Evolutionary conservation across 1,284 basidiomycete genomes (phyloP), one percentile per base, ranked within the genome.

Genomic region (Sporisorium reilianum): DNA sequence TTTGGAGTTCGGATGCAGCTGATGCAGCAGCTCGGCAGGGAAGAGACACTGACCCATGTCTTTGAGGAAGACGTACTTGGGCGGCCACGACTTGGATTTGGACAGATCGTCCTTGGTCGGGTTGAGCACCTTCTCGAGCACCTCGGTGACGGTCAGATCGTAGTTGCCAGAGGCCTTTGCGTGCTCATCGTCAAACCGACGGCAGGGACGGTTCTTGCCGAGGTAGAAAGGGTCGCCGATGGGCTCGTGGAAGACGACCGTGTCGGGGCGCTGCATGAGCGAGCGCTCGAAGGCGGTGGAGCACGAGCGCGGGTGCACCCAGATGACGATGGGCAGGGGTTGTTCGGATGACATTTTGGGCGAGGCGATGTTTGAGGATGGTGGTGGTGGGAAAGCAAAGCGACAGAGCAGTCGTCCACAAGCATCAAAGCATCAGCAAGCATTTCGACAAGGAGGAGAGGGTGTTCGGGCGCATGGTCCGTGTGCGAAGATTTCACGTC

Each of bases 11-110:
- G 76, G 75, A 49, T 82, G 80, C 26, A 82, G 68, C 46, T 64
- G 67, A 28, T 68, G 62, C 16, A 82, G 61, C n/a, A 66, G 26
- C 5, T 65, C 58, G 51, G 66, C 67, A 12, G 72, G 55, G 68
- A 82, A 79, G 45, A 80, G 63, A 53, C 78, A 82, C 49, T 80
- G 81, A 32, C 80, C 81, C 81, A 82, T 82, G 45, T 82, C 81
- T 64, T 81, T 82, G 63, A 81, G 74, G 56, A 82, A 82, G 40
- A 82, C 46, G 55, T 78, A 81, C 54, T 74, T 74, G 61, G 65
- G 72, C 3, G 68, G 64, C 45, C 59, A 74, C 1, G 55, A 20
- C 45, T 78, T 67, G 57, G 52, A 48, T 22, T 66, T 68, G 42
- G 72, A 48, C 20, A 70, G 36, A 41, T 70, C 64, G 7, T 72